Evolutionary conservation across 2,329 filamentous ascomycete genomes (phyloP), one percentile per base, ranked within the genome.

Genomic region (Venturia oleaginea): DNA sequence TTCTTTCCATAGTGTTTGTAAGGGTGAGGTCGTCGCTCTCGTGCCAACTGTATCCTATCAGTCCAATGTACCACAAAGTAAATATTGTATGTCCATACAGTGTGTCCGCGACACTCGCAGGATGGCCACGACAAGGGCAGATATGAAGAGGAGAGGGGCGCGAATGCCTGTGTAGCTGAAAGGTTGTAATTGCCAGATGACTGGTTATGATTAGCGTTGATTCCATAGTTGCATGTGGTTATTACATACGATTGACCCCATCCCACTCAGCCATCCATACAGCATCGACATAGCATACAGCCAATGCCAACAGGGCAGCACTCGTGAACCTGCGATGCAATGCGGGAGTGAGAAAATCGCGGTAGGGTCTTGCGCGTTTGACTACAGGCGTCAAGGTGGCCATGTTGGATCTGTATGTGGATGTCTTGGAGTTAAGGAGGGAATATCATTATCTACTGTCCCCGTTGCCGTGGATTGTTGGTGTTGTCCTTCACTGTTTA

Each of bases 271-370:
- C 86, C 68, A 96, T 82, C 64, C 86, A 74, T 63, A 94, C 76
- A 60, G 91, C 84, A 72, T 91, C 84, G 43, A 84, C 64, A 74
- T 94, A 96, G 72, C 90, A 91, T 64, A 91, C 80, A 59, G 81
- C 77, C 11, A 94, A 77, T 17, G 92, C 80, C 67, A 90, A 79
- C 17, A 84, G 82, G 59, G 89, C 88, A 15, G 91, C 91, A 67
- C 86, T 87, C 60, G 89, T 88, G 77, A 97, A 97, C 71, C 92
- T 86, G 71, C 90, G 84, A 76, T 97, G 93, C 68, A 97, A 80
- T 62, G 89, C 87, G 61, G 93, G 92, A 67, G 93, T 95, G 69
- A 97, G 79, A 75, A 95, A 95, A 78, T 96, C 91, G 80, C 91
- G 89, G 77, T 96, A 96, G 75, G 83, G 81, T 80, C 85, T 78